A percentile compares a stretch with the other conserved stretches of the same genome.
Evolutionary conservation across 1,139 yeast genomes (phyloP).

Genomic region (Saccharomyces pastorianus): DNA sequence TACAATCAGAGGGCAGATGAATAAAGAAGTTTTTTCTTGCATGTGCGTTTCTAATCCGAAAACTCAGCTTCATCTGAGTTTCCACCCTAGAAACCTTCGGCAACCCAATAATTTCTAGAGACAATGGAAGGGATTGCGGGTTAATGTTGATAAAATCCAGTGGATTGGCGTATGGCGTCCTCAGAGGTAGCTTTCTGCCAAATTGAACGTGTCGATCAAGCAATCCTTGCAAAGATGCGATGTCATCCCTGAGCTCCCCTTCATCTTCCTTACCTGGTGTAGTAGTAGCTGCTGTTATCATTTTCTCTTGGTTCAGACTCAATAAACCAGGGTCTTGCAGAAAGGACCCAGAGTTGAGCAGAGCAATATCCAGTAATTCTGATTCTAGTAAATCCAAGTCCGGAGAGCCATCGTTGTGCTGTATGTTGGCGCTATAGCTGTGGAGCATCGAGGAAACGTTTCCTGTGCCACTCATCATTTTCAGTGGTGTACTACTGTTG

Average conservation of each 20-base stretch:
- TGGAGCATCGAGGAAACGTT: not conserved
- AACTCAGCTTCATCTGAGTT: constrained; percentile 77
- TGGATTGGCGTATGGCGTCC: constrained; percentile 17
- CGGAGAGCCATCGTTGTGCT: not conserved
- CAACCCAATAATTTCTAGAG: constrained; percentile 49
- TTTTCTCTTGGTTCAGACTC: not conserved
- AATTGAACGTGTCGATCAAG: constrained; percentile 8
- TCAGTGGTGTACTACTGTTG: not conserved
- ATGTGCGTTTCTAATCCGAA: constrained; percentile 49
- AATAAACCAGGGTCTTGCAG: not conserved
- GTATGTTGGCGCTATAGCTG: not conserved
- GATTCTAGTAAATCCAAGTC: not conserved
- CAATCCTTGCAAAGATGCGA: not conserved
- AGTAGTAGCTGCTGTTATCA: not conserved
- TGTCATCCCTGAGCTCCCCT: not conserved
- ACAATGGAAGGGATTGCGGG: constrained; percentile 45
- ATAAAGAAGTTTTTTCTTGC: constrained; percentile 35
- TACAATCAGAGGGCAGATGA: constrained; percentile 77
- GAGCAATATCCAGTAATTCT: not conserved
- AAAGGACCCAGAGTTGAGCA: not conserved
- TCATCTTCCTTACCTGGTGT: not conserved
- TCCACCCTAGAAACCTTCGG: constrained; percentile 86
- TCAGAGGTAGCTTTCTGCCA: constrained; percentile 22
- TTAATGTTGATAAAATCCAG: constrained; percentile 22
- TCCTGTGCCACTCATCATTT: not conserved